Base-by-base conservation (phyloP, 768 basidiomycete genomes). In the Mycena kentingensis region DNA sequence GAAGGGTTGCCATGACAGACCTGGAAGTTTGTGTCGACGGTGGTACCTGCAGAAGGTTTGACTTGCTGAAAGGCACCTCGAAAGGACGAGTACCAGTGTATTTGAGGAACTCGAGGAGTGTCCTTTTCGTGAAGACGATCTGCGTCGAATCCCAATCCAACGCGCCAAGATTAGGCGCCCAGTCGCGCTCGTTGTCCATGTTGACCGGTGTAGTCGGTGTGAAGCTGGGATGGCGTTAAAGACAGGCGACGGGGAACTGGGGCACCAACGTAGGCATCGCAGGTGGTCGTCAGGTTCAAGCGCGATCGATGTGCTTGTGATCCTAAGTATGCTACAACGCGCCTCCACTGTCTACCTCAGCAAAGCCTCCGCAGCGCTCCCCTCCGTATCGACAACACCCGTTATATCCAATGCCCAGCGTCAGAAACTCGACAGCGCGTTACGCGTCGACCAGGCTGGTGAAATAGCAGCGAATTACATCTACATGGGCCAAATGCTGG, bases 381-480 rank as follows among this genome's bases (percentile, higher is more conserved):
- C 75, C 16, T 77, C 81, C 3, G 69, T 78, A 16, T 68, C 74
- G 25, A 72, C 77, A n/a, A 84, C 88, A 3, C 87, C 90, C 2
- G 67, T 75, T 60, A 68, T 92, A 36, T 72, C 81, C 2, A 57
- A 65, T 13, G 61, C 70, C 24, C 82, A 89, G 60, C 75, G 79
- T 32, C 54, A 71, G 16, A 65, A 66, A 10, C 69, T 93, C 47
- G 83, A 88, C 56, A 75, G 70, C 49, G 90, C 88, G 2, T 73
- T 98, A 42, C 81, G 95, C 12, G 90, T 98, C 19, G 95, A 98
- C 72, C 94, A 97, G 60, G 95, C 94, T 1, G 95, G 95, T 8
- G 95, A 98, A 69, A 77, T 96, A 34, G 95, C 94, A 1, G 95
- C 95, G 18, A 98, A 97, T 72, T 95, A 86, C 75, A 98, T 98